These are phyloP conservation scores for Protomyces inundatus DNA, from an alignment of 1,139 yeast species.

Conservation along the genomic window DNA sequence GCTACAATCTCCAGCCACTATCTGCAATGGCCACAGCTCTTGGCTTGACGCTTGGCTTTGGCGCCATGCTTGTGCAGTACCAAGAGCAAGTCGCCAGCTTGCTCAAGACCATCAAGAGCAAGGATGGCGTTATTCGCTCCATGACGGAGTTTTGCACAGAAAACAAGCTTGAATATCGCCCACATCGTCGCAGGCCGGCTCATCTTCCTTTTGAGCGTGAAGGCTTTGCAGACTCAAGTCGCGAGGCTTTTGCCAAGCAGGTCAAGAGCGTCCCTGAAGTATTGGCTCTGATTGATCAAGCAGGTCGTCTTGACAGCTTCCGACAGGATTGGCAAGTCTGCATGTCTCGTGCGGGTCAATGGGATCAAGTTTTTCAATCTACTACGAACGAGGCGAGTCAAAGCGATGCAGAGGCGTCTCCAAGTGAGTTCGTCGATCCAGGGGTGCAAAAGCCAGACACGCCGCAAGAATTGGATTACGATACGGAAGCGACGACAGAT, in stretches of 20 bases:
- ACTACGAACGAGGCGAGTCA: too few species aligned
- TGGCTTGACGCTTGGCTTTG: constrained; percentile 6
- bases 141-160: constrained; percentile 7
- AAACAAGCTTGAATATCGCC: constrained; percentile 6
- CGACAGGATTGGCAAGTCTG: constrained; percentile 11
- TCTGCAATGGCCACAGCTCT: constrained; percentile 4
- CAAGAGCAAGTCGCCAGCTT: constrained; percentile 4
- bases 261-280: constrained; percentile 5
- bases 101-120: constrained; percentile 1
- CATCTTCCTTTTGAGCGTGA: neutral
- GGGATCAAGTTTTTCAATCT: neutral
- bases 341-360: neutral
- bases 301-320: constrained; percentile 2
- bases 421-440: too few species aligned
- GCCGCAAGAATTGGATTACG: neutral
- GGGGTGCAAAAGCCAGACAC: too few species aligned
- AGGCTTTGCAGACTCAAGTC: constrained; percentile 2
- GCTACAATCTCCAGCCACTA: neutral
- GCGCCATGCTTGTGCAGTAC: constrained; percentile 15
- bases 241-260: neutral
- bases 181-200: constrained; percentile 8
- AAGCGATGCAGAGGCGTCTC: too few species aligned
- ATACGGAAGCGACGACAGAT: neutral
- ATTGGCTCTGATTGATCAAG: constrained; percentile 3
- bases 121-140: constrained; percentile 7